These are phyloP conservation scores for Syncephalastrum racemosum DNA, from an alignment of 371 early-diverging fungal species.

Conservation along the genomic window DNA sequence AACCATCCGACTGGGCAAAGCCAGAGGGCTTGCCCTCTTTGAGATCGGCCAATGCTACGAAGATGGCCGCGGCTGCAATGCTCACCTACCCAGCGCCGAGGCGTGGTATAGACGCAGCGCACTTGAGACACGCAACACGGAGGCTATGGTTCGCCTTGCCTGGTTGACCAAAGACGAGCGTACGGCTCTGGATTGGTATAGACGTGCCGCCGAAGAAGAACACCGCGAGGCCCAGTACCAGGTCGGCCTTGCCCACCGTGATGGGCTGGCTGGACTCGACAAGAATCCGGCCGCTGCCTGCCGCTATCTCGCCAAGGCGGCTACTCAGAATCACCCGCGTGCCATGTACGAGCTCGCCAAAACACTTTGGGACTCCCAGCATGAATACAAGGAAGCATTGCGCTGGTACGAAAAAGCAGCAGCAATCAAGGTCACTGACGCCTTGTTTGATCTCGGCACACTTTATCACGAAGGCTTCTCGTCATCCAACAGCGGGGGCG, in stretches of 20 bases:
- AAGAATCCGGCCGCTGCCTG: conserved; percentile 25
- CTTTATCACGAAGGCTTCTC: conserved; percentile 21
- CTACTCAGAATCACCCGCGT: conserved; percentile 25
- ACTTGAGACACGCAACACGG: conserved; percentile 1
- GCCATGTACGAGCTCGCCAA: conserved; percentile 30
- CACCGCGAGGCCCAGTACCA: conserved; percentile 30
- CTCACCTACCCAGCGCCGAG: too few relatives aligned
- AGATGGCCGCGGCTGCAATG: conserved; percentile 11
- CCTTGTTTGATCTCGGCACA: conserved; percentile 13
- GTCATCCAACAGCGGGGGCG: not conserved
- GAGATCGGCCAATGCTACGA: conserved; percentile 25
- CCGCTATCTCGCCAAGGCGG: conserved; percentile 31
- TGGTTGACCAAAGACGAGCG: not conserved
- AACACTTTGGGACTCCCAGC: conserved; percentile 19
- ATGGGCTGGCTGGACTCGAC: conserved; percentile 28
- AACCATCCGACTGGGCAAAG: not conserved
- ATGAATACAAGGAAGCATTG: conserved; percentile 27
- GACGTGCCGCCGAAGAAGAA: conserved; percentile 11
- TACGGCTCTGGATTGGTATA: conserved; percentile 14
- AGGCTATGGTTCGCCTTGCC: conserved; percentile 9
- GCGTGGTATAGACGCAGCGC: conserved; percentile 10
- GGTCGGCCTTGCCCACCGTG: conserved; percentile 30
- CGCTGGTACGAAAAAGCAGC: conserved; percentile 22
- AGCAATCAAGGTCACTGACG: conserved; percentile 9
- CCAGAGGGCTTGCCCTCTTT: conserved; percentile 1